Base-by-base conservation (phyloP, 169 alveolate species). In the Plasmodium relictum region DNA sequence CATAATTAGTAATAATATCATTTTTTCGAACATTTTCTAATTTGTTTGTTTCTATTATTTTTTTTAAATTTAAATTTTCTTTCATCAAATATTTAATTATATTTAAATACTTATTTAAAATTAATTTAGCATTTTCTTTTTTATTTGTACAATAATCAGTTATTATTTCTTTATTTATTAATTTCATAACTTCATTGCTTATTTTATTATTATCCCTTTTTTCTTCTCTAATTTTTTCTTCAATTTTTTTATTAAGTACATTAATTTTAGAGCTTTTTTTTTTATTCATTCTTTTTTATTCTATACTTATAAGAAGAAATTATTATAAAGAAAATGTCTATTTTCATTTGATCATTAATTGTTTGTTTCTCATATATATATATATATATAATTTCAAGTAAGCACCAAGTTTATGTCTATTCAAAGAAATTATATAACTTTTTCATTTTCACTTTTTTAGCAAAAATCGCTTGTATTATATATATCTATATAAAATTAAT, bases 21-120 rank as follows among this genome's bases (percentile, higher is more conserved):
- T 80, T 37, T 24, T 66, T 80, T 80, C 12, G n/a, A 45, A 22
- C 45, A 80, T 66, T 50, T 22, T 50, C 85, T 3, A 54, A 22
- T n/a, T 52, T 16, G n/a, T 31, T 18, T 18, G 31, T 80, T 68
- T 80, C 83, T 66, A 80, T 61, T 58, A 16, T 66, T 66, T 80
- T 80, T 66, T 80, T 80, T 80, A 80, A 68, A 52, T 80, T 68
- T 80, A 80, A 39, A 80, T 80, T 80, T 68, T 80, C 90, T 72
- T 68, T 80, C 48, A 56, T 80, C 44, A 80, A 48, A 80, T 68
- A 59, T 20, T 50, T 80, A 42, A 80, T 80, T 16, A 80, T 69
- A 39, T 42, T 80, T 69, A 80, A 68, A 80, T 80, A 80, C 41
- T 66, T 80, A 54, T 62, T 80, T 48, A 80, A 80, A 52, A 80